These are phyloP conservation scores for Thelonectria discophora DNA, from an alignment of 2,329 filamentous ascomycete species.

Conservation along the genomic window DNA sequence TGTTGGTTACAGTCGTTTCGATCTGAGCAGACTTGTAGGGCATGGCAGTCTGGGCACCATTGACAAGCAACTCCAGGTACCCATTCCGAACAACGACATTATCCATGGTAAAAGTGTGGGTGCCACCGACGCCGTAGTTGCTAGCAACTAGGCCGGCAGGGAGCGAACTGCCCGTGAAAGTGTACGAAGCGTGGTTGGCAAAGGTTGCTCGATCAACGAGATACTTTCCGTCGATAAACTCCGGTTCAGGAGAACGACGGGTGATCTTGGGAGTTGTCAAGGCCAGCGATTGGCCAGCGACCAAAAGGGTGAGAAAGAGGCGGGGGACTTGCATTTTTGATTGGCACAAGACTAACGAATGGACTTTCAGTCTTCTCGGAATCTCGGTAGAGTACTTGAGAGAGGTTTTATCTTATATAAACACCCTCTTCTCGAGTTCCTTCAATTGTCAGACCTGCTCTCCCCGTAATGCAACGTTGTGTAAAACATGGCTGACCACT, in stretches of 20 bases:
- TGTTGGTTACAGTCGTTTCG: constrained; percentile 38
- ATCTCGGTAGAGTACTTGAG: neutral
- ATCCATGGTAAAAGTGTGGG: constrained; percentile 19
- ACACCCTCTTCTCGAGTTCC: neutral
- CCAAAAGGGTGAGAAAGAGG: neutral
- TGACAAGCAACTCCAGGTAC: constrained; percentile 43
- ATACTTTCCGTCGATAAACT: constrained; percentile 33
- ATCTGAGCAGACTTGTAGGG: constrained; percentile 41
- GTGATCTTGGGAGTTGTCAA: neutral
- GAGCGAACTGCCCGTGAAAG: constrained; percentile 34
- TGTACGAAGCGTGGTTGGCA: constrained; percentile 35
- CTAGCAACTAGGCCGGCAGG: constrained; percentile 37
- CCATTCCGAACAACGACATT: constrained; percentile 39
- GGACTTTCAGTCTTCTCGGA: no score
- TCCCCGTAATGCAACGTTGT: neutral
- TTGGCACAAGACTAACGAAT: no score
- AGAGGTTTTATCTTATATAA: neutral
- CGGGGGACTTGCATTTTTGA: neutral
- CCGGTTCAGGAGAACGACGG: constrained; percentile 31
- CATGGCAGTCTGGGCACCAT: constrained; percentile 37
- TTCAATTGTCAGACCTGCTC: neutral
- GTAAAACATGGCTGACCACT: neutral
- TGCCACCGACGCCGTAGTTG: constrained; percentile 30
- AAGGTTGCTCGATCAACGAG: constrained; percentile 34
- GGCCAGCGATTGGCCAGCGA: constrained; percentile 12